Evolutionary conservation across 2,329 filamentous ascomycete species (phyloP).

Genomic region (Sarocladiaceae sp.): DNA sequence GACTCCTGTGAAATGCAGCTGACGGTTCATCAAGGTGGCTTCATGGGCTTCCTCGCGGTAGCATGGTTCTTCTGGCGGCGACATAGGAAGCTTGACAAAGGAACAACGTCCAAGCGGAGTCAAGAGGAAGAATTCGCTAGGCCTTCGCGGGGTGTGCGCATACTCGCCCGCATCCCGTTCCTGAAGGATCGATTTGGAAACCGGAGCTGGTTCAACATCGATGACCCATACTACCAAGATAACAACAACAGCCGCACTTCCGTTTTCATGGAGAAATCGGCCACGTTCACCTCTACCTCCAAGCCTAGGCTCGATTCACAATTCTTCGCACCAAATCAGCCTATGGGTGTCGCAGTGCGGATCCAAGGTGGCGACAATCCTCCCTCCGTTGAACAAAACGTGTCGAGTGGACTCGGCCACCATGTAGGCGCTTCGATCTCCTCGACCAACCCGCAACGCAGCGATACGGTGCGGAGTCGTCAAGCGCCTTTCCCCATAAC

Average conservation of each 20-base stretch:
- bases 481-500: slow-evolving; percentile 12
- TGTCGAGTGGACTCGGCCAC: not conserved
- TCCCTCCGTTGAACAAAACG: not conserved
- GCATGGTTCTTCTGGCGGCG: slow-evolving; percentile 37
- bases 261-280: slow-evolving; percentile 5
- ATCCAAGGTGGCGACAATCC: slow-evolving; percentile 8
- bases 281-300: slow-evolving; percentile 8
- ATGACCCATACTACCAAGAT: slow-evolving; percentile 19
- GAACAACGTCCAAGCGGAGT: not conserved
- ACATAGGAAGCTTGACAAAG: slow-evolving; percentile 24
- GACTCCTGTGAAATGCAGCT: not conserved
- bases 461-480: slow-evolving; percentile 12
- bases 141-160: slow-evolving; percentile 17
- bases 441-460: slow-evolving; percentile 12
- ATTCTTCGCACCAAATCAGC: slow-evolving; percentile 17
- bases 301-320: slow-evolving; percentile 17
- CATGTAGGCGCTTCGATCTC: slow-evolving; percentile 5
- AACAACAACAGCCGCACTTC: not conserved
- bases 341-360: slow-evolving; percentile 14
- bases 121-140: slow-evolving; percentile 11
- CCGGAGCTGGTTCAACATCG: slow-evolving; percentile 27
- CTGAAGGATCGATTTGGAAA: slow-evolving; percentile 26
- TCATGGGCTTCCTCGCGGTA: slow-evolving; percentile 38
- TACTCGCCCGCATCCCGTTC: slow-evolving; percentile 29
- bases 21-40: slow-evolving; percentile 27